Conservation (phyloP, 106 monocot species). For the Dendrobium chrysotoxum region DNA sequence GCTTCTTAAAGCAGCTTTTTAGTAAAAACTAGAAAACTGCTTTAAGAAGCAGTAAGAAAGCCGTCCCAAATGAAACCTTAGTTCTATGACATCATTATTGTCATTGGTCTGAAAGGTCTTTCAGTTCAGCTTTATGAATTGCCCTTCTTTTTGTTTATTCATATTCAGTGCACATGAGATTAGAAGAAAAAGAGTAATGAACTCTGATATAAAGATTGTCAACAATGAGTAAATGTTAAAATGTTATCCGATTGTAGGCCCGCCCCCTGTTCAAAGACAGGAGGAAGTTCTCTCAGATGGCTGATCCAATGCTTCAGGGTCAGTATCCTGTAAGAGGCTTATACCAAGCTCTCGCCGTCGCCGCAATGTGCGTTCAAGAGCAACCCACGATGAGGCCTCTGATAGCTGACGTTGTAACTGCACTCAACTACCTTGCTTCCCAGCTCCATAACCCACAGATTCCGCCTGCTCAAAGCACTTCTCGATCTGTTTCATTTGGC, state of each 20-base stretch:
- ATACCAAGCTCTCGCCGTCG: slow-evolving; percentile 37
- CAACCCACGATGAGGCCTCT: slow-evolving; percentile 29
- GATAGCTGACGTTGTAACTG: slow-evolving; percentile 46
- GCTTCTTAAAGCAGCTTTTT: too few species aligned
- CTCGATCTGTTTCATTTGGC: neutral
- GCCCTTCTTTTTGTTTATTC: too few species aligned
- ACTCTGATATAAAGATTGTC: too few species aligned
- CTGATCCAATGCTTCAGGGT: slow-evolving; percentile 25
- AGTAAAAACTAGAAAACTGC: too few species aligned
- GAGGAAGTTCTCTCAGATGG: slow-evolving; percentile 25
- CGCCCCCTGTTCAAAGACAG: slow-evolving; percentile 28
- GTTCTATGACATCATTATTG: too few species aligned
- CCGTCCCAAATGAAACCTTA: too few species aligned
- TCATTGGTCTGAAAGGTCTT: too few species aligned
- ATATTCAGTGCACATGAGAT: too few species aligned
- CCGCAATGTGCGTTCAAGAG: slow-evolving; percentile 43
- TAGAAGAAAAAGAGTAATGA: too few species aligned
- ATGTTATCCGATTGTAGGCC: slow-evolving; percentile 16
- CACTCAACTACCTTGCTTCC: slow-evolving; percentile 43
- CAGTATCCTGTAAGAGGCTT: slow-evolving; percentile 22
- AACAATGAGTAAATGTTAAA: neutral
- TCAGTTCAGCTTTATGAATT: too few species aligned
- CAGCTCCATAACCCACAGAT: slow-evolving; percentile 18
- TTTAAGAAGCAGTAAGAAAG: too few species aligned
- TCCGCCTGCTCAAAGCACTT: neutral